Conservation (phyloP, 1,284 basidiomycete species). For the Phylloporus sp. region DNA sequence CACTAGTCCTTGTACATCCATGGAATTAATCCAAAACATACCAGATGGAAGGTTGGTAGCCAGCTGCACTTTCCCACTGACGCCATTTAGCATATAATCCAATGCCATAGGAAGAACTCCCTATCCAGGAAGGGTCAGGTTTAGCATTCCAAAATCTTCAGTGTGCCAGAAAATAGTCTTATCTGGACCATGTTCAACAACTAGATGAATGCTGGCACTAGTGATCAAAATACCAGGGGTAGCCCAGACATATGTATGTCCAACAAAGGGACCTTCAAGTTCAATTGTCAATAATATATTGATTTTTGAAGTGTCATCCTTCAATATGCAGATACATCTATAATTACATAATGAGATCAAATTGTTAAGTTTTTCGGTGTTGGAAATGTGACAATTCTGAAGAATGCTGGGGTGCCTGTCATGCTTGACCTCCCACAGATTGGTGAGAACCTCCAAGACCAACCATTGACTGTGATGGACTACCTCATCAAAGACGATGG, state of each 20-base stretch:
- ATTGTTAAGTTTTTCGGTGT: not conserved
- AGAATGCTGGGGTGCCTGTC: not conserved
- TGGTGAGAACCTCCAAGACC: slow-evolving; percentile 11
- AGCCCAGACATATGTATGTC: not conserved
- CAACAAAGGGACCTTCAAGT: slow-evolving; percentile 8
- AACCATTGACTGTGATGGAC: not conserved
- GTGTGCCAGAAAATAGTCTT: not conserved
- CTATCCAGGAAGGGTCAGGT: slow-evolving; percentile 4
- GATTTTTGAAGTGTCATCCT: not conserved
- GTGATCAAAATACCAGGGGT: slow-evolving; percentile 9
- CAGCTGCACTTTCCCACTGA: not conserved
- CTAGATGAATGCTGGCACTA: slow-evolving; percentile 2
- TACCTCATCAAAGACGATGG: not conserved
- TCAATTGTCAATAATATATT: slow-evolving; percentile 1
- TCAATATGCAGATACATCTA: no score
- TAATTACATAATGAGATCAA: no score
- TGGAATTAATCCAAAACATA: slow-evolving; percentile 7
- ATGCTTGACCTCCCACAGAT: not conserved
- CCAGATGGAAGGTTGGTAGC: slow-evolving; percentile 8
- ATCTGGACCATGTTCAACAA: not conserved
- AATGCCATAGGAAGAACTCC: slow-evolving; percentile 8
- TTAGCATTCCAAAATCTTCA: slow-evolving; percentile 5
- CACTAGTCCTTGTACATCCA: slow-evolving; percentile 13
- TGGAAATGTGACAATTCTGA: not conserved
- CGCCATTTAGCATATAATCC: slow-evolving; percentile 11